phyloP scores from a whole-genome alignment of 1,139 yeast species.

The Zygoascus hellenicus region DNA sequence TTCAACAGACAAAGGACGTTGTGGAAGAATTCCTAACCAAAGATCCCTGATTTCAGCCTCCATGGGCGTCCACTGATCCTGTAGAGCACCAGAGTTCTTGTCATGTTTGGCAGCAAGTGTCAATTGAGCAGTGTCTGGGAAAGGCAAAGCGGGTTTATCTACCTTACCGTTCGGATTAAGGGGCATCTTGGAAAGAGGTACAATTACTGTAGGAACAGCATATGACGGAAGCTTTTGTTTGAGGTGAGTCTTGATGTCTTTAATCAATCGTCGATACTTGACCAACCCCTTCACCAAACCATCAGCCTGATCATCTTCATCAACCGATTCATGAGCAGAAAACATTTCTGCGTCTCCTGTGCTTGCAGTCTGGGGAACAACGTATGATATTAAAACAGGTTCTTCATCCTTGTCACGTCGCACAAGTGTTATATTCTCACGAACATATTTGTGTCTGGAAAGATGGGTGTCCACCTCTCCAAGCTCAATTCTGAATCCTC shows the following conservation, averaged over 20 bases:
- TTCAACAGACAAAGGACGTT: constrained; percentile 68
- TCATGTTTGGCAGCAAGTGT: constrained; percentile 53
- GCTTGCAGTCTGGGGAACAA: constrained; percentile 73
- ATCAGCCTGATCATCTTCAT: constrained; percentile 51
- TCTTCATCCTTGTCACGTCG: constrained; percentile 90
- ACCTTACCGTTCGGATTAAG: constrained; percentile 97
- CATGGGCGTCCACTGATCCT: constrained; percentile 45
- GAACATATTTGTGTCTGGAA: constrained; percentile 83
- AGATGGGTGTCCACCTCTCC: constrained; percentile 98
- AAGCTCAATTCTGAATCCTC: constrained; percentile 96
- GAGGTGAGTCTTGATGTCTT: constrained; percentile 73
- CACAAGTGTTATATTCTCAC: constrained; percentile 91
- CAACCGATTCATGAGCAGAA: constrained; percentile 49
- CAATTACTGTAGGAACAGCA: constrained; percentile 88
- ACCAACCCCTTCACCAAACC: constrained; percentile 68
- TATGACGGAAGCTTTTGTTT: constrained; percentile 87
- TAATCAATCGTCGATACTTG: constrained; percentile 66
- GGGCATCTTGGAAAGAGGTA: constrained; percentile 81
- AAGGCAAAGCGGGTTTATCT: constrained; percentile 94
- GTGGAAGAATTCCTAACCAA: constrained; percentile 84
- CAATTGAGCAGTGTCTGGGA: constrained; percentile 86
- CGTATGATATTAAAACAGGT: constrained; percentile 81
- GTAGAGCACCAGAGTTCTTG: constrained; percentile 18
- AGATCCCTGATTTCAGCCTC: constrained; percentile 69
- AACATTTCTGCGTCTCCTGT: constrained; percentile 39